These are phyloP conservation scores for Trichothecium roseum DNA, from an alignment of 2,329 filamentous ascomycete species.

Conservation along the genomic window DNA sequence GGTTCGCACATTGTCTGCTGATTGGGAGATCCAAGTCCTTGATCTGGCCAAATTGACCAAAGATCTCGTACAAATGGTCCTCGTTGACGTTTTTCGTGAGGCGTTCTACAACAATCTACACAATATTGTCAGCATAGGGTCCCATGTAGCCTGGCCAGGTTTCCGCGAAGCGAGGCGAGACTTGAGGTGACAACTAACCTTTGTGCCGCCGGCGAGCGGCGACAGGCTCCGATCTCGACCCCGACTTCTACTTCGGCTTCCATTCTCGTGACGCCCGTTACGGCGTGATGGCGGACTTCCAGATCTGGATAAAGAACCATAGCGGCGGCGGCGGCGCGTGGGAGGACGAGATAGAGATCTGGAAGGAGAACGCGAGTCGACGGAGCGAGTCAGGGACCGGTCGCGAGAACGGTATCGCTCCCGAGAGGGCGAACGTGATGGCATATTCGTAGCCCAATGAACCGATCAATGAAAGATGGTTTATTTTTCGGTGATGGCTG, in stretches of 20 bases:
- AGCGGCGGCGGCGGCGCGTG: conserved; percentile 16
- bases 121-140: conserved; percentile 3
- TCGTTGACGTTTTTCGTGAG: conserved; percentile 92
- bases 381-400: conserved; percentile 22
- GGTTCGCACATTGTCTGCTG: conserved; percentile 64
- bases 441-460: too few species aligned
- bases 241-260: conserved; percentile 20
- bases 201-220: conserved; percentile 37
- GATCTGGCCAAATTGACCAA: conserved; percentile 78
- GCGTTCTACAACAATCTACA: conserved; percentile 87
- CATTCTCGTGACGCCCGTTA: conserved; percentile 20
- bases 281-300: conserved; percentile 18
- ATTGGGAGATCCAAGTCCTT: conserved; percentile 82
- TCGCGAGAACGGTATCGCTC: conserved; percentile 21
- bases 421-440: conserved; percentile 19
- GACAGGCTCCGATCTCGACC: conserved; percentile 20
- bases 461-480: too few species aligned
- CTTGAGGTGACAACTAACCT: conserved; percentile 25
- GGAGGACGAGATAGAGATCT: conserved; percentile 4
- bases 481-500: too few species aligned
- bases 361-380: conserved; percentile 20
- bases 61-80: conserved; percentile 82
- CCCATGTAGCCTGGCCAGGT: not conserved
- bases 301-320: conserved; percentile 23
- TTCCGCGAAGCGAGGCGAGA: not conserved